A percentile compares a stretch with the other conserved stretches of the same genome.
These are phyloP conservation scores for Dactylellina sp. DNA, from an alignment of 2,329 filamentous ascomycete genomes.

Conservation along the genomic window DNA sequence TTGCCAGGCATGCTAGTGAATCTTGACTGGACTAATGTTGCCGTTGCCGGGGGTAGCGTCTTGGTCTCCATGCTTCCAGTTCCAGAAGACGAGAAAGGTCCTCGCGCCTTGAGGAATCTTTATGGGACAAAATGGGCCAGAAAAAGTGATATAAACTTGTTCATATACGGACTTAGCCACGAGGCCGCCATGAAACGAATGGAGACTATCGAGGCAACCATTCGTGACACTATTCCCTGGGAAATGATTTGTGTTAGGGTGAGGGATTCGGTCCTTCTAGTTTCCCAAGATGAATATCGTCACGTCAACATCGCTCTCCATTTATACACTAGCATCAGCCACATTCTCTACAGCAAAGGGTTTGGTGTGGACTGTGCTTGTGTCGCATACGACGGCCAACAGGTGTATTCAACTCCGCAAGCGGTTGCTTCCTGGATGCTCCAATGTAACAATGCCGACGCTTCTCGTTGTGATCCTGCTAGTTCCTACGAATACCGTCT, in stretches of 20 bases:
- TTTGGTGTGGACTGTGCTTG: constrained; percentile 88
- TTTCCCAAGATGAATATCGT: constrained; percentile 81
- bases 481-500: constrained; percentile 79
- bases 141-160: constrained; percentile 86
- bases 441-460: constrained; percentile 82
- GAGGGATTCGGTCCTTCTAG: constrained; percentile 84
- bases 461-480: constrained; percentile 83
- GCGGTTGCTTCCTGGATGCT: constrained; percentile 82
- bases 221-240: constrained; percentile 79
- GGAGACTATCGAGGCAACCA: constrained; percentile 78
- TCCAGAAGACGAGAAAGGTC: constrained; percentile 73
- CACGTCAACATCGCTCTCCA: constrained; percentile 86
- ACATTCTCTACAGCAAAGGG: constrained; percentile 72
- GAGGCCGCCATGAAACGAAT: constrained; percentile 86
- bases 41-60: constrained; percentile 82
- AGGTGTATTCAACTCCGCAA: constrained; percentile 82
- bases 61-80: constrained; percentile 81
- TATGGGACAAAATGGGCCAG: constrained; percentile 84
- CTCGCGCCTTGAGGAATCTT: constrained; percentile 74
- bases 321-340: constrained; percentile 83
- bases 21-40: constrained; percentile 81
- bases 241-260: constrained; percentile 74
- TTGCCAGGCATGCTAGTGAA: constrained; percentile 22
- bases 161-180: constrained; percentile 79
- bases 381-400: constrained; percentile 80